Conservation (phyloP, 768 basidiomycete genomes). For the Tulasnella sp. region DNA sequence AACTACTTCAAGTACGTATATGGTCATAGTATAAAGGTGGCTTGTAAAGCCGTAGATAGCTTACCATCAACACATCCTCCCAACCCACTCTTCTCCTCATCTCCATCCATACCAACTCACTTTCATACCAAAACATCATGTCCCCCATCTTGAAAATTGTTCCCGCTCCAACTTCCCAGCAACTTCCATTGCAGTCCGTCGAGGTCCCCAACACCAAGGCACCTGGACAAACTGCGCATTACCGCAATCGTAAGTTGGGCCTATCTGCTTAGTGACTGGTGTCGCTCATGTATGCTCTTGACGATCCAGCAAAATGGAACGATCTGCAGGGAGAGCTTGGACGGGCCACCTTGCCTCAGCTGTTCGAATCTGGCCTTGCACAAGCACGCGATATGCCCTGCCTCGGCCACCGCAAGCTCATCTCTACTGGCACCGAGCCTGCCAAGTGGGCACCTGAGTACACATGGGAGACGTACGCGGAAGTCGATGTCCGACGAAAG, state of each 20-base stretch:
- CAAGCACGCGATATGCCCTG: conserved; percentile 41
- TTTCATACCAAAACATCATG: too few species aligned
- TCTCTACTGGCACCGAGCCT: conserved; percentile 55
- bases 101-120: too few species aligned
- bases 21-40: too few species aligned
- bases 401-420: conserved; percentile 56
- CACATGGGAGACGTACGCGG: conserved; percentile 65
- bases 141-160: not conserved
- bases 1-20: too few species aligned
- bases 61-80: too few species aligned
- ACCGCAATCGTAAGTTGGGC: conserved; percentile 14
- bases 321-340: conserved; percentile 13
- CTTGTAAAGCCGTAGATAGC: too few species aligned
- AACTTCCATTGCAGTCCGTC: conserved; percentile 2
- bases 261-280: too few species aligned
- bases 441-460: conserved; percentile 57
- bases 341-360: conserved; percentile 30
- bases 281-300: not conserved
- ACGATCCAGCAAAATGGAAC: conserved; percentile 11
- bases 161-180: conserved; percentile 5
- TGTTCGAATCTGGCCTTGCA: conserved; percentile 54
- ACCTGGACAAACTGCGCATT: conserved; percentile 16
- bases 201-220: conserved; percentile 14
- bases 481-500: conserved; percentile 62
- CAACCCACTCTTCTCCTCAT: too few species aligned